Conservation (phyloP, 441 rosid species). For the Brassica balearica region DNA sequence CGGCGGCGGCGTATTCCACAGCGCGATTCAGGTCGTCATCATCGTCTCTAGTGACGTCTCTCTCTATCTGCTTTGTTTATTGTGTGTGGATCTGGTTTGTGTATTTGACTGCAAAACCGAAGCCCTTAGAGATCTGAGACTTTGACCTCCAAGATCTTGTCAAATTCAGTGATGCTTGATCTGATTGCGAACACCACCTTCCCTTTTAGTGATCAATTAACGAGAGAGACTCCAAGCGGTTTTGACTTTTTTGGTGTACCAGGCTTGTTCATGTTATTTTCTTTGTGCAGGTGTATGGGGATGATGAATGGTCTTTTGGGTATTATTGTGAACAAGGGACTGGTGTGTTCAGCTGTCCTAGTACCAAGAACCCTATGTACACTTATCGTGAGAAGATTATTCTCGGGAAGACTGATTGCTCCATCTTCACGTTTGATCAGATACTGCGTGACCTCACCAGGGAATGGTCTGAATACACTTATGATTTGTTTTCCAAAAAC, state of each 20-base stretch:
- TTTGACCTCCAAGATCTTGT: neutral
- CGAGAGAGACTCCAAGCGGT: neutral
- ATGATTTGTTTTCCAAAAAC: conserved; percentile 85
- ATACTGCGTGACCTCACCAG: conserved; percentile 82
- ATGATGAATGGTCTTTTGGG: conserved; percentile 98
- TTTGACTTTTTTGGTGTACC: conserved; percentile 19
- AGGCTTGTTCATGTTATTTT: conserved; percentile 3
- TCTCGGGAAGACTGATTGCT: conserved; percentile 71
- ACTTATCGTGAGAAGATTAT: conserved; percentile 81
- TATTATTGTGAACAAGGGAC: conserved; percentile 91
- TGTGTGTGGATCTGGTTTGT: neutral
- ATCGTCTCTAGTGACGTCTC: neutral
- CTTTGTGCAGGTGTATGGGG: conserved; percentile 72
- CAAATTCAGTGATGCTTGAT: conserved; percentile 15
- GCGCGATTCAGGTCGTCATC: conserved; percentile 95
- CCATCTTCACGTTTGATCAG: conserved; percentile 77
- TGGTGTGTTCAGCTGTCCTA: conserved; percentile 92
- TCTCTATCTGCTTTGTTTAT: neutral
- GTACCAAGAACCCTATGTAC: conserved; percentile 91
- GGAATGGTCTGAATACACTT: conserved; percentile 82
- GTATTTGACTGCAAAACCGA: neutral
- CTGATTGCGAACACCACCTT: conserved; percentile 3
- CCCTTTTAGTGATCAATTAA: neutral
- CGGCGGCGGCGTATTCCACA: conserved; percentile 85
- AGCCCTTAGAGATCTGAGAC: neutral